Percentiles rank a stretch among this genome's conserved stretches.
These are phyloP conservation scores for Dentipellis sp. DNA, from an alignment of 768 basidiomycete species.

Conservation along the genomic window DNA sequence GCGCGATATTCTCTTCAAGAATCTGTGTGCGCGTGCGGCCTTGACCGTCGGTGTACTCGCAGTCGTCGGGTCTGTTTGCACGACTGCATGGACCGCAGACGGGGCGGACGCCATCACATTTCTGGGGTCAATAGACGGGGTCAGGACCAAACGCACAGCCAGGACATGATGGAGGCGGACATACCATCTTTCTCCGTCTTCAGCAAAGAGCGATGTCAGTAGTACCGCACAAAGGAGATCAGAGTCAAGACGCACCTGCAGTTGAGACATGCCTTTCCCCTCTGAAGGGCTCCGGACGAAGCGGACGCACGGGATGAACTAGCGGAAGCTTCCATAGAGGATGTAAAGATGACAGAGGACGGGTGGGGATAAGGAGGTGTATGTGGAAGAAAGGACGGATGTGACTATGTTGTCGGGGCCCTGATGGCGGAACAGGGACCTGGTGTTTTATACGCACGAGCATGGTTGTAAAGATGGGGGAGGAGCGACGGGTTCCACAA, in stretches of 20 bases:
- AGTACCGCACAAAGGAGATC: background rate
- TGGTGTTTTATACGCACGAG: no score
- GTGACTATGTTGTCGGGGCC: no score
- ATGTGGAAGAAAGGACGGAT: no score
- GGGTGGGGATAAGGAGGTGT: no score
- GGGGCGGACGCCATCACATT: constrained; percentile 57
- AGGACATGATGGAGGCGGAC: background rate
- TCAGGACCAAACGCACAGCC: no score
- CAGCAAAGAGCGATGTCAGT: background rate
- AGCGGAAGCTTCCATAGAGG: background rate
- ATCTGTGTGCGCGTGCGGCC: constrained; percentile 48
- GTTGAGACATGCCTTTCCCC: constrained; percentile 15
- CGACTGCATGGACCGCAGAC: constrained; percentile 53
- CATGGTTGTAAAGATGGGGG: no score
- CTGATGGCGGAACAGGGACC: no score
- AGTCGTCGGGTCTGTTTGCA: constrained; percentile 54
- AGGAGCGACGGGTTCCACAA: no score
- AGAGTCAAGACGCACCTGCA: constrained; percentile 11
- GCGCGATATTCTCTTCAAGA: constrained; percentile 48
- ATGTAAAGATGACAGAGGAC: no score
- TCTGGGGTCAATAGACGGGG: constrained; percentile 24
- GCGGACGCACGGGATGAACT: background rate
- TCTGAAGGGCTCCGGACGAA: constrained; percentile 10
- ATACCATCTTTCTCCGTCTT: constrained; percentile 14
- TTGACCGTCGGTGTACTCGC: constrained; percentile 59